A percentile compares a stretch with the other conserved stretches of the same genome.
phyloP scores from a whole-genome alignment of 2,329 filamentous ascomycete species.

The Immersiporthe knoxdaviesiana region DNA sequence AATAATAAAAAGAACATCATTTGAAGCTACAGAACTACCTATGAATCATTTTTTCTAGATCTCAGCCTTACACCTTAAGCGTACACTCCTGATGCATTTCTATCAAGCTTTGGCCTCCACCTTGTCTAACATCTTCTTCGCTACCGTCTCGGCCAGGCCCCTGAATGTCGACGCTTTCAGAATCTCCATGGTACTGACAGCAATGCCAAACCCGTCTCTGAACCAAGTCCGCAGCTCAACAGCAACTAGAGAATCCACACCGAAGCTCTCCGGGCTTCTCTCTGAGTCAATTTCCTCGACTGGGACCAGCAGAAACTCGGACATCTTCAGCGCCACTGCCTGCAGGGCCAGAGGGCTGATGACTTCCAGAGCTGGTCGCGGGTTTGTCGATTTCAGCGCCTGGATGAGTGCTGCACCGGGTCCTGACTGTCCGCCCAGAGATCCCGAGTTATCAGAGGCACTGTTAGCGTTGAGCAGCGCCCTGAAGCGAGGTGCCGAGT shows the following conservation, averaged over 20 bases:
- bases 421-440: constrained; percentile 1
- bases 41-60: too few relatives aligned
- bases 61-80: too few relatives aligned
- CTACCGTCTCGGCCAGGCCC: background rate
- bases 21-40: too few relatives aligned
- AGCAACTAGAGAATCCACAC: constrained; percentile 16
- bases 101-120: background rate
- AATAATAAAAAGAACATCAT: too few relatives aligned
- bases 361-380: background rate
- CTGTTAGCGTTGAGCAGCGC: background rate
- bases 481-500: background rate
- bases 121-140: background rate
- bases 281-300: constrained; percentile 6
- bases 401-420: background rate
- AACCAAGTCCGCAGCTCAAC: constrained; percentile 19
- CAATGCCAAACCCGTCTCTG: background rate
- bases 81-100: too few relatives aligned
- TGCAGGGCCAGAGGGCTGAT: constrained; percentile 1
- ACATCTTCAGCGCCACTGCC: constrained; percentile 12
- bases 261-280: constrained; percentile 10
- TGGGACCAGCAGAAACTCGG: constrained; percentile 12
- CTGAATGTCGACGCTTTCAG: background rate
- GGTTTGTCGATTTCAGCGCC: background rate
- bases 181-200: background rate
- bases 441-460: background rate